phyloP scores from a whole-genome alignment of 2,329 filamentous ascomycete genomes.

The Pestalotiopsis sp. region DNA sequence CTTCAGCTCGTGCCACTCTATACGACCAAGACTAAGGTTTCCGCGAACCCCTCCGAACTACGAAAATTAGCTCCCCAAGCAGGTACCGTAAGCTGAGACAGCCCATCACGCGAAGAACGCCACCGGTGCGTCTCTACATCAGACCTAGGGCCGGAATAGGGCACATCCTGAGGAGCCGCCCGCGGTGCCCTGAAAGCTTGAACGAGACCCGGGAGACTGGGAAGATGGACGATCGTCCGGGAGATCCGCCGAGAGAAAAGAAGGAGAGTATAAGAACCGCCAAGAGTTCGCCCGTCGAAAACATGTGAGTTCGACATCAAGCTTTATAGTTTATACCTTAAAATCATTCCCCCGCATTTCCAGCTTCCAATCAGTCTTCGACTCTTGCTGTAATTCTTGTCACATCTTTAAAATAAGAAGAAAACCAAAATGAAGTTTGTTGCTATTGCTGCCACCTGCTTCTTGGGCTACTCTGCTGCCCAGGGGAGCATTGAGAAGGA shows the following conservation, averaged over 20 bases:
- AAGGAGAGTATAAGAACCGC: not conserved
- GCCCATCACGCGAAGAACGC: not conserved
- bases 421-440: not conserved
- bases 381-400: not conserved
- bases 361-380: not conserved
- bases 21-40: not conserved
- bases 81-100: not conserved
- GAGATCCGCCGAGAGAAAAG: not conserved
- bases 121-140: not conserved
- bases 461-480: not conserved
- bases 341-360: not conserved
- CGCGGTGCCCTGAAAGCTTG: not conserved
- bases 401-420: not conserved
- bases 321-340: not conserved
- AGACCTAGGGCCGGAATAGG: not conserved
- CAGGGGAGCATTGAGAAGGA: constrained; percentile 1
- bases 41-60: not conserved
- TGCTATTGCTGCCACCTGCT: not conserved
- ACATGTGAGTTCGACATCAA: not conserved
- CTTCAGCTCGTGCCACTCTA: not conserved
- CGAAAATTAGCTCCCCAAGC: not conserved
- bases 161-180: not conserved
- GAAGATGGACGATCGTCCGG: not conserved
- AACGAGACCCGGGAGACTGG: not conserved
- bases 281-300: not conserved